Evolutionary conservation across 805 yeast genomes (phyloP).

Genomic region (Metschnikowia similis): DNA sequence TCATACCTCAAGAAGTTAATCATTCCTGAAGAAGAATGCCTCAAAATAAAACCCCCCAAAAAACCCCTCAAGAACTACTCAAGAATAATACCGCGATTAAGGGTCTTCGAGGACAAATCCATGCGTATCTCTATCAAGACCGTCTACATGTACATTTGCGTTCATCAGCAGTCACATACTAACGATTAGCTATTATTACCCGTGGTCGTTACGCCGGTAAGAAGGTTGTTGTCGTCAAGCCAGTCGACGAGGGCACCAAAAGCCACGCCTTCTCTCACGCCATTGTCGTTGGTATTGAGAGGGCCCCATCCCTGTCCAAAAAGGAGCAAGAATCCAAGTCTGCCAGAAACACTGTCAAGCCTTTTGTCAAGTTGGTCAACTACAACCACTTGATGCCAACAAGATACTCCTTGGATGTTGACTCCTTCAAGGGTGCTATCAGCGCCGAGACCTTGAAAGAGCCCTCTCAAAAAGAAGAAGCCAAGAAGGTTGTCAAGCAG

Average conservation of each 20-base stretch:
- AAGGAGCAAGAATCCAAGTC: slow-evolving; percentile 95
- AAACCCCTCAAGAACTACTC: not conserved
- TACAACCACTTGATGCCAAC: slow-evolving; percentile 99
- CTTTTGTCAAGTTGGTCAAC: slow-evolving; percentile 98
- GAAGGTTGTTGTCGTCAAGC: slow-evolving; percentile 98
- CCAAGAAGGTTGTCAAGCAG: slow-evolving; percentile 98
- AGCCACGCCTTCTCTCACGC: slow-evolving; percentile 99
- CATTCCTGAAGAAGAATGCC: no score
- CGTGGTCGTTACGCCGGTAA: slow-evolving; percentile 99
- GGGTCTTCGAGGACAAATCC: no score
- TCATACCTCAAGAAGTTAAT: no score
- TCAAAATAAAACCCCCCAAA: not conserved
- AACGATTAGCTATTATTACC: slow-evolving; percentile 82
- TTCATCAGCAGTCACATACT: slow-evolving; percentile 8
- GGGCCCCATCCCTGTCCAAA: slow-evolving; percentile 96
- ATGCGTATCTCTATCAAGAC: no score
- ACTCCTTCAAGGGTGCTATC: slow-evolving; percentile 86
- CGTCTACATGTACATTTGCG: not conserved
- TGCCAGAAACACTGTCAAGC: slow-evolving; percentile 97
- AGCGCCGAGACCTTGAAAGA: slow-evolving; percentile 92
- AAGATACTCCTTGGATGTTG: slow-evolving; percentile 97
- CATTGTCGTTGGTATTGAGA: slow-evolving; percentile 98
- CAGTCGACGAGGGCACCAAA: slow-evolving; percentile 98
- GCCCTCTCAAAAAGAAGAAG: slow-evolving; percentile 98
- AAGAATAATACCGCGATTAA: no score